phyloP scores from a whole-genome alignment of 805 yeast genomes.

The Lipomyces sp. region DNA sequence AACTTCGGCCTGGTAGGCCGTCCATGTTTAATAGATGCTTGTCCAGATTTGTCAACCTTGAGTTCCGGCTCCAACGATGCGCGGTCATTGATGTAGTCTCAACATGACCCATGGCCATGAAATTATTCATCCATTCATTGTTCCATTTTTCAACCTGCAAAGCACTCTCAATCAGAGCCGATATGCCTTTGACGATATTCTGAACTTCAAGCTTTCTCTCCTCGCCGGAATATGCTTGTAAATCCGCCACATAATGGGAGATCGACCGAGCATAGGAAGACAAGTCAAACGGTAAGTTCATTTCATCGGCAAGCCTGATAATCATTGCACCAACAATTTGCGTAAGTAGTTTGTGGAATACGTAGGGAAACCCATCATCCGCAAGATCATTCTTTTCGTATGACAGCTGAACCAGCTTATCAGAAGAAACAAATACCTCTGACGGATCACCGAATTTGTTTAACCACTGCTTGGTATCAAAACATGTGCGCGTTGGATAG shows the following conservation, averaged over 20 bases:
- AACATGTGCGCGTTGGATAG: constrained; percentile 72
- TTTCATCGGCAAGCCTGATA: constrained; percentile 55
- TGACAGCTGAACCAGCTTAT: background rate
- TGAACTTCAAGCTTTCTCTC: constrained; percentile 25
- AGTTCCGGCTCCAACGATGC: constrained; percentile 47
- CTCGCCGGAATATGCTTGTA: constrained; percentile 20
- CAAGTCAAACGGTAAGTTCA: constrained; percentile 52
- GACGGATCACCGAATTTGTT: constrained; percentile 60
- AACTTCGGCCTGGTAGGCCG: constrained; percentile 57
- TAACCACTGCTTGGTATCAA: constrained; percentile 75
- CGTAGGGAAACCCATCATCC: constrained; percentile 49
- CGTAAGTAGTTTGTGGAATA: constrained; percentile 60
- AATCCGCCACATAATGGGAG: constrained; percentile 18
- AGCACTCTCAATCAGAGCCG: constrained; percentile 45
- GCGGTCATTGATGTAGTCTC: constrained; percentile 33
- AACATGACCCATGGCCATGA: constrained; percentile 50
- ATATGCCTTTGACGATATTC: constrained; percentile 34
- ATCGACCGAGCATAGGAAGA: constrained; percentile 49
- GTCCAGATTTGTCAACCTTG: constrained; percentile 49
- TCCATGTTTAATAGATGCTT: constrained; percentile 50
- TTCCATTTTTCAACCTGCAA: constrained; percentile 51
- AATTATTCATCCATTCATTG: constrained; percentile 45
- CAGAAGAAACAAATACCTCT: constrained; percentile 12
- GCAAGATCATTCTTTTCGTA: constrained; percentile 4
- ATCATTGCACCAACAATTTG: constrained; percentile 58